Conservation (phyloP, 805 yeast genomes). For the Cyberlindnera saturnus region DNA sequence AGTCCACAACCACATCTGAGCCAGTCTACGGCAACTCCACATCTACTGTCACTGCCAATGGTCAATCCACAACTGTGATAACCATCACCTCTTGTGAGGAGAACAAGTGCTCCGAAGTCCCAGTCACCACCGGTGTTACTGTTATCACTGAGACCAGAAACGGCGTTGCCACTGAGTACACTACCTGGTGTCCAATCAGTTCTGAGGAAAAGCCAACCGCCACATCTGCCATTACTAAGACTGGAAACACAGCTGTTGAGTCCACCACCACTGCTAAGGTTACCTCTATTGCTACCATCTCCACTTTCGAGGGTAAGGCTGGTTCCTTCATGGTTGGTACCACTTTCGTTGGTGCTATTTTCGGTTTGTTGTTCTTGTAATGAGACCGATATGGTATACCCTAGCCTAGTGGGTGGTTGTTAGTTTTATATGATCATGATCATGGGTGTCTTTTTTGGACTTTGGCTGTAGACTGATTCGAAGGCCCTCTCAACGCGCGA, state of each 20-base stretch:
- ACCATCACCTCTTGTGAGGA: constrained; percentile 5
- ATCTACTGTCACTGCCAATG: not conserved
- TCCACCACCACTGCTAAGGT: not conserved
- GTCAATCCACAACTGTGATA: not conserved
- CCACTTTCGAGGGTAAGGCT: constrained; percentile 4
- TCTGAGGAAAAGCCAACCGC: not conserved
- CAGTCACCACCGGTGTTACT: constrained; percentile 6
- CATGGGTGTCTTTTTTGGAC: too few species aligned
- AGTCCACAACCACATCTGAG: too few species aligned
- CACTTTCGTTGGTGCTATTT: not conserved
- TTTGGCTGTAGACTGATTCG: too few species aligned
- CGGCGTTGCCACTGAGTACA: constrained; percentile 3
- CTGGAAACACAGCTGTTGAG: not conserved
- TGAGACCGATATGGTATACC: too few species aligned
- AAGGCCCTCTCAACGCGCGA: too few species aligned
- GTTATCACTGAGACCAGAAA: constrained; percentile 1
- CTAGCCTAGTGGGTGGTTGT: too few species aligned
- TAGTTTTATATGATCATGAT: too few species aligned
- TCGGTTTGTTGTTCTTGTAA: constrained; percentile 2
- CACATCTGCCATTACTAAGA: not conserved
- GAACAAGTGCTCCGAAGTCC: not conserved
- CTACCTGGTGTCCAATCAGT: constrained; percentile 5
- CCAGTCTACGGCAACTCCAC: not conserved
- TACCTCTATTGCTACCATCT: not conserved
- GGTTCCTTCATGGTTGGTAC: not conserved